These are phyloP conservation scores for Eucalyptus erythrocorys DNA, from an alignment of 345 rosid genomes.

Conservation along the genomic window DNA sequence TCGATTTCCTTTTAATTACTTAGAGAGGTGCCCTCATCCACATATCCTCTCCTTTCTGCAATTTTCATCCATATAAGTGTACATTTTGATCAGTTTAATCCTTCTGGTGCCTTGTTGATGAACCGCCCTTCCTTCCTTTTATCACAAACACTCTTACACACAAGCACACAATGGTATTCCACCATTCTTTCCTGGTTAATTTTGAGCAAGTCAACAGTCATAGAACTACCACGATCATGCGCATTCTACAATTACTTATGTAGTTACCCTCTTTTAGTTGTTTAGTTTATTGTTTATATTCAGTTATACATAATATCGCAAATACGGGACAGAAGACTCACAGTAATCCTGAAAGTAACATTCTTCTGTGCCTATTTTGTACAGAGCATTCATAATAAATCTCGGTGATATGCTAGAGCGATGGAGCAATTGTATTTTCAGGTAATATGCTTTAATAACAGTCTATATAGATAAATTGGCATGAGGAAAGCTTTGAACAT, in stretches of 20 bases:
- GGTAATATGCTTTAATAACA: conserved; percentile 18
- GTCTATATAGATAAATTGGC: neutral
- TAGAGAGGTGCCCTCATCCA: neutral
- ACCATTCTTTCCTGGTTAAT: neutral
- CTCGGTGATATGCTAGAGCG: conserved; percentile 63
- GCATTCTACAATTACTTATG: neutral
- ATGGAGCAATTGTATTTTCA: conserved; percentile 48
- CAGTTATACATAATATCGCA: neutral
- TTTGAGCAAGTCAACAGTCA: neutral
- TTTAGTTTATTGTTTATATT: neutral
- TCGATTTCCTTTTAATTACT: neutral
- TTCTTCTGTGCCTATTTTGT: neutral
- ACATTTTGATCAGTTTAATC: neutral
- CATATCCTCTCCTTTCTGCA: neutral
- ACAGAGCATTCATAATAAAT: conserved; percentile 72
- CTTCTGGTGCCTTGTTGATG: neutral
- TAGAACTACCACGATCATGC: neutral
- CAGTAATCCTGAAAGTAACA: neutral
- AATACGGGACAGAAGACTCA: neutral
- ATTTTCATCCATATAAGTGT: neutral
- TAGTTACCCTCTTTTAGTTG: neutral
- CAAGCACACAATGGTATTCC: neutral
- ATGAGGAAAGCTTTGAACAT: no score
- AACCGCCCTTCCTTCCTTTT: neutral
- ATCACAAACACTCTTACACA: neutral